Base-by-base conservation (phyloP, 2,329 filamentous ascomycete genomes). In the Alternaria arborescens region DNA sequence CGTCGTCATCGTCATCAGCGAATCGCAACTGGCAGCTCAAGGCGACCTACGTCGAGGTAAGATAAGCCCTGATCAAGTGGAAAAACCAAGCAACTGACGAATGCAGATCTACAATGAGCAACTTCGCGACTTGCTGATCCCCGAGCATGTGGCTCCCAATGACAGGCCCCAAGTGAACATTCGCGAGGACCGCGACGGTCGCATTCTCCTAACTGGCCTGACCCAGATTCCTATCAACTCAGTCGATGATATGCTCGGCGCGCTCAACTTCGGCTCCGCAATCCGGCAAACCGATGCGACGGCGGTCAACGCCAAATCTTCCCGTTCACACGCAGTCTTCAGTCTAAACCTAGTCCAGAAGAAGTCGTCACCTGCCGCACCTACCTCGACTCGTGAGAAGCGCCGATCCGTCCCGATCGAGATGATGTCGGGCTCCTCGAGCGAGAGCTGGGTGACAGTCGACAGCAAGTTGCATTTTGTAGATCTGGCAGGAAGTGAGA, bases 391-490 rank as follows among this genome's bases (percentile, higher is more conserved):
- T 12, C 83, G 86, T 30, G 93, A 97, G 66, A 97, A 96, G 81
- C 90, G 94, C 62, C 88, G 91, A 69, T 98, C 95, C 0, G 89
- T 96, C 66, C 93, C 94, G 0, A 76, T 94, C 6, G 95, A 98
- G 74, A 87, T 90, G 40, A 87, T 95, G 83, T 87, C 89, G 3
- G 80, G 81, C 50, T 79, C 80, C 52, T 79, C 80, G 8, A 75
- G 67, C 52, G 87, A 89, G 18, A 87, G 78, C 38, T 88, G 87
- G 79, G 86, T 98, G 42, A 97, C 93, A 0, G 91, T 95, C 10
- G 95, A 99, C 79, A 99, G 95, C 87, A 99, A 99, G 80, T 86
- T 99, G 52, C 95, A 99, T 77, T 99, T 99, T 76, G 95, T 99
- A 61, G 95, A 99, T 87, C 82, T 99, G 78, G 95, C 95, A 52